Percentiles rank a stretch among this genome's conserved stretches.
Conservation (phyloP, 768 basidiomycete species). For the Podaxis sp. region DNA sequence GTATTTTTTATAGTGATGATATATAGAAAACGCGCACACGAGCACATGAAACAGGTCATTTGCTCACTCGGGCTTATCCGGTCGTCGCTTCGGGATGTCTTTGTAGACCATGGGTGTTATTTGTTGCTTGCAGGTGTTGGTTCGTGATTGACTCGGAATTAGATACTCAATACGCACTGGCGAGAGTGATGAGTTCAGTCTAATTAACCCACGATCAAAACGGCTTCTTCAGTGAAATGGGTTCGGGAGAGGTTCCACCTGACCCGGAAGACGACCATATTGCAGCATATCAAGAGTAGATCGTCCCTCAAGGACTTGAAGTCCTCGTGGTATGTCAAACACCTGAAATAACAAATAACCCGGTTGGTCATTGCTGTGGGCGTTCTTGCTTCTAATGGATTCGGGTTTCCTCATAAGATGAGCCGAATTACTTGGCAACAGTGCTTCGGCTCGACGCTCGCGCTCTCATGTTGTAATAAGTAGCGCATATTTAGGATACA, state of each 20-base stretch:
- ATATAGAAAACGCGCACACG: not conserved
- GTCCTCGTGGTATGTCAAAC: not conserved
- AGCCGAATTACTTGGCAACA: not conserved
- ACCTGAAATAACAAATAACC: not conserved
- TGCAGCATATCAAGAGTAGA: not conserved
- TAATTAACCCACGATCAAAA: constrained; percentile 11
- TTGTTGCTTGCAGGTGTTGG: not conserved
- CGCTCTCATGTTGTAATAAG: not conserved
- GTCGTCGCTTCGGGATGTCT: not conserved
- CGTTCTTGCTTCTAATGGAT: not conserved
- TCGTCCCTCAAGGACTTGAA: not conserved
- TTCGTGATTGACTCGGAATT: constrained; percentile 2
- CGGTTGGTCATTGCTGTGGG: not conserved
- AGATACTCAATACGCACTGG: not conserved
- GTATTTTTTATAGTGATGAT: not conserved
- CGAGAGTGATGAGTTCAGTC: not conserved
- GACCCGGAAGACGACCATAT: not conserved
- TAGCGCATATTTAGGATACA: no score
- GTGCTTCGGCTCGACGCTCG: not conserved
- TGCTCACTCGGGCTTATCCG: constrained; percentile 3
- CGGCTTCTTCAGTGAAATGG: constrained; percentile 1
- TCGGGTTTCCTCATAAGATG: not conserved
- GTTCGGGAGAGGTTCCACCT: not conserved
- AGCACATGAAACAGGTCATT: not conserved
- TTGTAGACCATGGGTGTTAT: not conserved